A percentile compares a stretch with the other conserved stretches of the same genome.
These are phyloP conservation scores for Centella asiatica DNA, from an alignment of 129 eudicot species.

Conservation along the genomic window DNA sequence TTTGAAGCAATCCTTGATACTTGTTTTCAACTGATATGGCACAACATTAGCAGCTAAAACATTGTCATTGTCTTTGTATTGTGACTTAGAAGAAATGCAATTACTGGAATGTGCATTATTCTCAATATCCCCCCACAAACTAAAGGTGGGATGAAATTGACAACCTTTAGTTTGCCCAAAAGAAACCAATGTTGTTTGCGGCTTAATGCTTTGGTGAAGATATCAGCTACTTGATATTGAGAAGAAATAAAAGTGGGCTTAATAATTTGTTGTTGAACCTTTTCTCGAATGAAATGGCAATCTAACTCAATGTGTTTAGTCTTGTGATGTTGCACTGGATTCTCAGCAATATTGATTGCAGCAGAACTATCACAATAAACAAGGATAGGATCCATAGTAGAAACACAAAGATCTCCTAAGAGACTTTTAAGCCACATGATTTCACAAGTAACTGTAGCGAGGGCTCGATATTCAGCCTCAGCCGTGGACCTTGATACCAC, in stretches of 20 bases:
- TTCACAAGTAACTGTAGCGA: not conserved
- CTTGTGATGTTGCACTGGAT: not conserved
- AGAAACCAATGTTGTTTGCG: too few species aligned
- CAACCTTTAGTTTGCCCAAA: too few species aligned
- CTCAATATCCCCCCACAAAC: too few species aligned
- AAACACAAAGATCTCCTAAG: not conserved
- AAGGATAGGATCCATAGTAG: not conserved
- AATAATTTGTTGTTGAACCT: not conserved
- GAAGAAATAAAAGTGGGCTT: not conserved
- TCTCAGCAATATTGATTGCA: not conserved
- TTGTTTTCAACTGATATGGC: too few species aligned
- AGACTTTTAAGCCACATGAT: not conserved
- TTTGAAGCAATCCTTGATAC: too few species aligned
- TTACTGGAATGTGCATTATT: too few species aligned
- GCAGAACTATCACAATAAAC: not conserved
- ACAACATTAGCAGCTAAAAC: too few species aligned
- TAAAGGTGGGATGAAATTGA: too few species aligned
- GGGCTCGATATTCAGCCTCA: not conserved
- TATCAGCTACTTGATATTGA: not conserved
- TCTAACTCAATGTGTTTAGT: not conserved
- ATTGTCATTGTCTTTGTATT: too few species aligned
- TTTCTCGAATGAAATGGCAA: not conserved
- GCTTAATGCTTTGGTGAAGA: not conserved
- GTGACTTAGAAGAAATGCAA: too few species aligned
- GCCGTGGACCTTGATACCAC: not conserved